Percentiles rank a stretch among this genome's conserved stretches.
Evolutionary conservation across 2,329 filamentous ascomycete species (phyloP).

Genomic region (Tolypocladium pustulatum): DNA sequence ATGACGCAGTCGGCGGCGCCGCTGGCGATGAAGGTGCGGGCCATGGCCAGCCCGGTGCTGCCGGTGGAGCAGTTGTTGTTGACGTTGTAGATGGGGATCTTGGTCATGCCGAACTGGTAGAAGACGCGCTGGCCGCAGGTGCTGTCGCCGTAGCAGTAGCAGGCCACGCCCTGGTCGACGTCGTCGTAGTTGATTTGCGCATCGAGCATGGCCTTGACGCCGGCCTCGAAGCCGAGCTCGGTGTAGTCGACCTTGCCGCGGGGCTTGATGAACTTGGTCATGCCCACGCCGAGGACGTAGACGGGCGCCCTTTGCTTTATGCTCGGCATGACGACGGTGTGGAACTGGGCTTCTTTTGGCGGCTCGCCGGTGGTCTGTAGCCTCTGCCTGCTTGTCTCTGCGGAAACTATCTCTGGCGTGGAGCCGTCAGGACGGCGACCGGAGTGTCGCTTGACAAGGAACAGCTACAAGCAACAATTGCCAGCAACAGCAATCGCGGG

Average conservation of each 20-base stretch:
- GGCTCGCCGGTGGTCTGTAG: not conserved
- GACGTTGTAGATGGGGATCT: conserved; percentile 93
- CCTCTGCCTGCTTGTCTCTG: too few species aligned
- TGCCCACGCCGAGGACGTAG: conserved; percentile 94
- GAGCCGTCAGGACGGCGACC: not conserved
- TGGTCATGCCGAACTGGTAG: conserved; percentile 97
- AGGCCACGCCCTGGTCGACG: conserved; percentile 89
- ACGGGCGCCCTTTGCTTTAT: conserved; percentile 38
- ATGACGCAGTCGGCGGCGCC: conserved; percentile 81
- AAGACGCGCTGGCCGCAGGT: conserved; percentile 95
- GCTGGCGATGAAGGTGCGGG: conserved; percentile 64
- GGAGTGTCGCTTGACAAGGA: not conserved
- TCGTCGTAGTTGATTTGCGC: conserved; percentile 94
- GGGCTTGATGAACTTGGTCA: conserved; percentile 99
- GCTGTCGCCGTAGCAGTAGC: conserved; percentile 94
- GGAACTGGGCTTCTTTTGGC: not conserved
- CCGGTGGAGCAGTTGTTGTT: conserved; percentile 99
- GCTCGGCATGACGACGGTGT: conserved; percentile 23
- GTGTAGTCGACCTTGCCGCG: conserved; percentile 90
- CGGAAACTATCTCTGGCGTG: too few species aligned
- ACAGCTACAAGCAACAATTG: not conserved
- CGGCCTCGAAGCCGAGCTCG: conserved; percentile 86
- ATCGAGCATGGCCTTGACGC: conserved; percentile 74
- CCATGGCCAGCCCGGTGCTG: conserved; percentile 83
- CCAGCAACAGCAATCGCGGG: not conserved